Evolutionary conservation across 2,329 filamentous ascomycete species (phyloP).

Genomic region (Teratosphaeria zuluensis): DNA sequence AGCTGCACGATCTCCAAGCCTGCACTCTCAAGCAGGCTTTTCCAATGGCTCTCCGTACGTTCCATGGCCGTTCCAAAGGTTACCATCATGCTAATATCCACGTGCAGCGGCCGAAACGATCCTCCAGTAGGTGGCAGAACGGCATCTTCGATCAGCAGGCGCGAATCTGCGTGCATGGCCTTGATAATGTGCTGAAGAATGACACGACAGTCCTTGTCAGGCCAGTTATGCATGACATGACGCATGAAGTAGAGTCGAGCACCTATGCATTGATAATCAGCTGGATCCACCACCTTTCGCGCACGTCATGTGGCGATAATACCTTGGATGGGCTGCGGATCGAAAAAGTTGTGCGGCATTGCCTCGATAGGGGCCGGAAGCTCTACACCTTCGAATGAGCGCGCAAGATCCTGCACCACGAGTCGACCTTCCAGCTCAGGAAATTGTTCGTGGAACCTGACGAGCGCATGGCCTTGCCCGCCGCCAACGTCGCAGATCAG

Average conservation of each 20-base stretch:
- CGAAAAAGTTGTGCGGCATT: constrained; percentile 11
- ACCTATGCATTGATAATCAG: not conserved
- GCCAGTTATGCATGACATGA: constrained; percentile 12
- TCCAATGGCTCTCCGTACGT: constrained; percentile 8
- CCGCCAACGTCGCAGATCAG: constrained; percentile 12
- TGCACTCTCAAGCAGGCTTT: constrained; percentile 1
- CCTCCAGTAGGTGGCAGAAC: constrained; percentile 7
- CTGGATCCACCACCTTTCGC: not conserved
- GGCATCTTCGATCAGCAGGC: constrained; percentile 13
- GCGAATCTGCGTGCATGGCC: constrained; percentile 11
- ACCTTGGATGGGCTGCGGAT: constrained; percentile 8
- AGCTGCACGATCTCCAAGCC: constrained; percentile 7
- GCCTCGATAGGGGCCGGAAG: not conserved
- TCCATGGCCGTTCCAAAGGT: constrained; percentile 5
- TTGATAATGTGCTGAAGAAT: constrained; percentile 8
- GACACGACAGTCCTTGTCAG: constrained; percentile 7
- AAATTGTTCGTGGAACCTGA: constrained; percentile 1
- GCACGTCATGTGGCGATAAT: not conserved
- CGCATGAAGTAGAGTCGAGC: constrained; percentile 15
- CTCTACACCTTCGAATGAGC: constrained; percentile 1
- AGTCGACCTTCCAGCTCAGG: constrained; percentile 5
- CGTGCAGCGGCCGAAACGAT: not conserved
- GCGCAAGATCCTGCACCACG: constrained; percentile 10
- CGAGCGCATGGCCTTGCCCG: constrained; percentile 7
- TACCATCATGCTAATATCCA: constrained; percentile 3